Percentiles rank a stretch among this genome's conserved stretches.
These are phyloP conservation scores for Chaetoceros muelleri DNA, from an alignment of 108 stramenopile genomes.

Conservation along the genomic window DNA sequence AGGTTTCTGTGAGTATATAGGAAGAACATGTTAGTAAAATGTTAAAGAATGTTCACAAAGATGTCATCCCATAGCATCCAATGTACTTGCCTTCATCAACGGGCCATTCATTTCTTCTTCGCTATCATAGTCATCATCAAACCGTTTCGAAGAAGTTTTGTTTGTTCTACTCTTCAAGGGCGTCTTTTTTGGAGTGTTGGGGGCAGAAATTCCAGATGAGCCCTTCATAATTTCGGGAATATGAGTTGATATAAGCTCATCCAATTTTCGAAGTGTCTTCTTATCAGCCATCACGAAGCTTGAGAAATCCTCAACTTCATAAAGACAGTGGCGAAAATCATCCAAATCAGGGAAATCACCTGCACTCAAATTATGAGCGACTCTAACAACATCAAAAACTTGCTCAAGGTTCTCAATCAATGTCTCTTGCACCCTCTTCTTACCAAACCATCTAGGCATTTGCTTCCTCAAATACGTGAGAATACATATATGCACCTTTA, in stretches of 20 bases:
- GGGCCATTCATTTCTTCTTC: too few species aligned
- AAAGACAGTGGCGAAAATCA: slow-evolving; percentile 23
- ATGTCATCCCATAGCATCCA: too few species aligned
- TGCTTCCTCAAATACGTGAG: slow-evolving; percentile 20
- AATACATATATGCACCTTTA: slow-evolving; percentile 47
- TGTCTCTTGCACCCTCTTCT: slow-evolving; percentile 24
- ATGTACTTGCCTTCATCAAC: too few species aligned
- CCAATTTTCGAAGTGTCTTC: slow-evolving; percentile 13
- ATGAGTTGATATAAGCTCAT: slow-evolving; percentile 16
- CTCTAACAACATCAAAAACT: slow-evolving; percentile 45
- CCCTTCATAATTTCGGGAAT: slow-evolving; percentile 33
- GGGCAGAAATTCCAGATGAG: slow-evolving; percentile 6
- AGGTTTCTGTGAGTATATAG: too few species aligned
- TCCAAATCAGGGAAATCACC: slow-evolving; percentile 56
- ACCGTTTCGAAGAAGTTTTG: background rate
- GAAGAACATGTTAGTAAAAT: too few species aligned
- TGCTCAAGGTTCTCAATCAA: slow-evolving; percentile 31
- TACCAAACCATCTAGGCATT: slow-evolving; percentile 51
- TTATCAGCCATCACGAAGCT: slow-evolving; percentile 27
- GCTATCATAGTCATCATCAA: background rate
- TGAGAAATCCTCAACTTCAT: slow-evolving; percentile 23
- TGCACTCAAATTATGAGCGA: slow-evolving; percentile 32
- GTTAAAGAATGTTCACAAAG: too few species aligned
- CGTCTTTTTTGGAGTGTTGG: background rate
- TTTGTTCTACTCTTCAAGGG: background rate